Base-by-base conservation (phyloP, 345 rosid genomes). In the Rhodamnia rubescens region DNA sequence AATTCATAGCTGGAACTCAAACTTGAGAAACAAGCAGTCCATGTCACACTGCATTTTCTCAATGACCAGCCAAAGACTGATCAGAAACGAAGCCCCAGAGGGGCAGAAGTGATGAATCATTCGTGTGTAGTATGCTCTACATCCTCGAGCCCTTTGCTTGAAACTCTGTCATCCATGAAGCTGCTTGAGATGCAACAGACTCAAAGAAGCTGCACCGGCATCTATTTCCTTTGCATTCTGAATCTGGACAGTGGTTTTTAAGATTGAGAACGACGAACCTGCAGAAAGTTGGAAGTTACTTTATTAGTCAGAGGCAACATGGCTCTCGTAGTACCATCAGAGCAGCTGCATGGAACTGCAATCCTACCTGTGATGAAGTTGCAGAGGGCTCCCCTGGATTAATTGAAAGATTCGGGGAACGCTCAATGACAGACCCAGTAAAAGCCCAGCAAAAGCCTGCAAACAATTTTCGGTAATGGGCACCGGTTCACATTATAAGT, bases 231-330 rank as follows among this genome's bases (percentile, higher is more conserved):
- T 86, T 89, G 94, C 91, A 92, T 89, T 91, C 90, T 95, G 91
- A 95, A 97, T 91, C 96, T 93, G 83, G 99, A 97, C 84, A 95
- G 87, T 16, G 93, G 97, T 89, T 89, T 95, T 21, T 96, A 90
- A 83, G 95, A 92, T 85, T 93, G 92, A 51, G 92, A 87, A 85
- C 57, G 85, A 54, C 91, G 86, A 82, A 87, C 83, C 97, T 94
- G 92, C 89, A 84, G 85, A 59, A 59, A 88, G 83, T 83, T 88
- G 84, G 80, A 53, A 27, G 42, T 61, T 61, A 15, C 40, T 61
- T 61, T 21, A 14, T 61, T 29, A 29, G 42, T 61, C 16, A 14
- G 22, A 61, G 74, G 42, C 74, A 15, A 14, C 1, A 18, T 2
- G 11, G 21, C 74, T 61, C 21, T 61, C 42, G 7, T 61, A 61